Evolutionary conservation across 805 yeast species (phyloP).

Genomic region (Babjeviella inositovora): DNA sequence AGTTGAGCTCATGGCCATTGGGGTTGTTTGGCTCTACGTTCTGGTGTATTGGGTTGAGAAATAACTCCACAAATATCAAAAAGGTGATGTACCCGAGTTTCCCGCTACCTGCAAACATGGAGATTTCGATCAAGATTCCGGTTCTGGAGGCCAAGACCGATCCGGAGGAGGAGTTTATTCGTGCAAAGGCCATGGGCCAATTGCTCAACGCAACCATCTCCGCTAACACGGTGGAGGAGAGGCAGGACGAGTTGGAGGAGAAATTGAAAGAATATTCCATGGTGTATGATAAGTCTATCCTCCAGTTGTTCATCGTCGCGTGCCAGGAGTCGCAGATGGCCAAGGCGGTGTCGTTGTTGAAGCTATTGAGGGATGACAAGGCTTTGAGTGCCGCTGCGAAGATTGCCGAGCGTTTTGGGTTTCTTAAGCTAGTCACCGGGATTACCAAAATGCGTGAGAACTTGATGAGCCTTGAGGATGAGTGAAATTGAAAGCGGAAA

Average conservation of each 20-base stretch:
- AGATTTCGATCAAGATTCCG: conserved; percentile 58
- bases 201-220: conserved; percentile 38
- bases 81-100: conserved; percentile 49
- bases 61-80: conserved; percentile 18
- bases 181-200: conserved; percentile 45
- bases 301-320: conserved; percentile 58
- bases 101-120: conserved; percentile 77
- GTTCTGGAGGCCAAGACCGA: conserved; percentile 13
- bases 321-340: conserved; percentile 50
- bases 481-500: not conserved
- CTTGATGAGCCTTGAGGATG: conserved; percentile 1
- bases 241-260: conserved; percentile 22
- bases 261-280: conserved; percentile 35
- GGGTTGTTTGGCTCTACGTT: conserved; percentile 60
- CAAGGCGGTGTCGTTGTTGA: conserved; percentile 57
- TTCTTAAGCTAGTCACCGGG: conserved; percentile 15
- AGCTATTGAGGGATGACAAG: conserved; percentile 56
- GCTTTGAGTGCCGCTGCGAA: conserved; percentile 75
- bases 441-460: conserved; percentile 11
- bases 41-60: conserved; percentile 62
- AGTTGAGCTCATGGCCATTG: conserved; percentile 75
- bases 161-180: conserved; percentile 51
- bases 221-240: conserved; percentile 15
- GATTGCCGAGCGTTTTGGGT: conserved; percentile 55
- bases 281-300: conserved; percentile 59